Evolutionary conservation across 805 yeast species (phyloP).

Genomic region (Kluyveromyces wickerhamii): DNA sequence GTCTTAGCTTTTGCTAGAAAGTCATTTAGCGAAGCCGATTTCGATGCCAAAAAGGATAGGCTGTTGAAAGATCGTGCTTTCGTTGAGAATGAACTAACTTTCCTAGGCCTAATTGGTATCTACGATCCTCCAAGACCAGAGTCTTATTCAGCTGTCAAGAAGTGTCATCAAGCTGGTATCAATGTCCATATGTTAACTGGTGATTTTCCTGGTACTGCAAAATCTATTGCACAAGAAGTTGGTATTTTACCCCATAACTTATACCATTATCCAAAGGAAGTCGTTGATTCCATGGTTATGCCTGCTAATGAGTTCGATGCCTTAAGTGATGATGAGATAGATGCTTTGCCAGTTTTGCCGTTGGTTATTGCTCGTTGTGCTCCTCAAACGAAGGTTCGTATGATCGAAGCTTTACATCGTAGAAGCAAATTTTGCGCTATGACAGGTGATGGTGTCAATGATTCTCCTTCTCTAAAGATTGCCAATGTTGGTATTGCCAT

Average conservation of each 20-base stretch:
- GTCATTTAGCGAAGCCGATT: constrained; percentile 25
- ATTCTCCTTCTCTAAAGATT: constrained; percentile 91
- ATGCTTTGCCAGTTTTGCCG: constrained; percentile 68
- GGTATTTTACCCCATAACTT: constrained; percentile 70
- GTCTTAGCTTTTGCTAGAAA: constrained; percentile 68
- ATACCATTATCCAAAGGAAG: constrained; percentile 29
- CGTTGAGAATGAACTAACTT: constrained; percentile 57
- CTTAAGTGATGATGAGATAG: constrained; percentile 60
- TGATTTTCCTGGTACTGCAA: constrained; percentile 81
- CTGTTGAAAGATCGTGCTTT: constrained; percentile 22
- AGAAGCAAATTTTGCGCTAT: constrained; percentile 93
- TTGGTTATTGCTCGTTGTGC: constrained; percentile 90
- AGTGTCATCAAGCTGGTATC: constrained; percentile 84
- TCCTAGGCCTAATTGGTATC: constrained; percentile 87
- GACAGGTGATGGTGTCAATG: constrained; percentile 99
- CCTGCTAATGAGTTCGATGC: constrained; percentile 77
- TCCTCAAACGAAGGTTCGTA: constrained; percentile 86
- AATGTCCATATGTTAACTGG: constrained; percentile 98
- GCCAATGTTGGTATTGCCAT: constrained; percentile 96
- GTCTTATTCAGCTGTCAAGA: constrained; percentile 65
- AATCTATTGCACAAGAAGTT: constrained; percentile 77
- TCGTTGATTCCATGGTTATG: constrained; percentile 55
- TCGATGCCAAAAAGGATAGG: constrained; percentile 21
- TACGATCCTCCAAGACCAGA: constrained; percentile 95
- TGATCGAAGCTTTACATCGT: constrained; percentile 81